These are phyloP conservation scores for Coelastrella sp. DNA, from an alignment of 139 green algal species.

Conservation along the genomic window DNA sequence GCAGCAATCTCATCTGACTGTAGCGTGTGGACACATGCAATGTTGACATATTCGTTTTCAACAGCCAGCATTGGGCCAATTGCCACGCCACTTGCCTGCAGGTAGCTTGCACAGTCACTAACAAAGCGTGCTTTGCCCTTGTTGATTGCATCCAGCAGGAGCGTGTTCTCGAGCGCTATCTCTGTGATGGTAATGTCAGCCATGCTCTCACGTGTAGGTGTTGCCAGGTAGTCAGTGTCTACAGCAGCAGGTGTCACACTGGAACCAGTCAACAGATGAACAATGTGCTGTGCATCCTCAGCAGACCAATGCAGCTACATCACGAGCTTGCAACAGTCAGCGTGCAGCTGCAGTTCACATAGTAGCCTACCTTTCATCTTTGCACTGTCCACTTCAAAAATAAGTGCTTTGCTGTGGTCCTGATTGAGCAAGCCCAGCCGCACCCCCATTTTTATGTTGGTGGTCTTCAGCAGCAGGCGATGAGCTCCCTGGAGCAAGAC, in stretches of 20 bases:
- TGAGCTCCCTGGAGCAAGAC: constrained; percentile 54
- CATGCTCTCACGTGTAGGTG: constrained; percentile 25
- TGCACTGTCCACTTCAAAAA: constrained; percentile 68
- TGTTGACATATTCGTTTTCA: no score
- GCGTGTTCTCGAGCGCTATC: constrained; percentile 70
- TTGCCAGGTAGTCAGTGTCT: constrained; percentile 43
- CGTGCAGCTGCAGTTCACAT: neutral
- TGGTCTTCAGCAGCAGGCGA: constrained; percentile 68
- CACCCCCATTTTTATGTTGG: constrained; percentile 72
- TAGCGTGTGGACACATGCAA: no score
- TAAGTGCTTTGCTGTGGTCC: constrained; percentile 61
- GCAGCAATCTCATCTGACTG: no score
- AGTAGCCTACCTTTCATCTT: constrained; percentile 29
- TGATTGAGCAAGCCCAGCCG: constrained; percentile 63
- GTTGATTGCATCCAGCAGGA: constrained; percentile 70
- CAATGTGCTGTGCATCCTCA: no score
- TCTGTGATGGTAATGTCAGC: constrained; percentile 71
- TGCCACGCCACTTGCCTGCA: constrained; percentile 48
- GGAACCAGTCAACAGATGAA: neutral
- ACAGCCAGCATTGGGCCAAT: no score
- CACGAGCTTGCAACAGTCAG: neutral
- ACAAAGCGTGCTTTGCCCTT: constrained; percentile 78
- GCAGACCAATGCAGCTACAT: neutral
- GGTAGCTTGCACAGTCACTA: constrained; percentile 68
- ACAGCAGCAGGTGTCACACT: neutral